A percentile compares a stretch with the other conserved stretches of the same genome.
phyloP scores from a whole-genome alignment of 2,329 filamentous ascomycete species.

The Pseudocercospora pini-densiflorae region DNA sequence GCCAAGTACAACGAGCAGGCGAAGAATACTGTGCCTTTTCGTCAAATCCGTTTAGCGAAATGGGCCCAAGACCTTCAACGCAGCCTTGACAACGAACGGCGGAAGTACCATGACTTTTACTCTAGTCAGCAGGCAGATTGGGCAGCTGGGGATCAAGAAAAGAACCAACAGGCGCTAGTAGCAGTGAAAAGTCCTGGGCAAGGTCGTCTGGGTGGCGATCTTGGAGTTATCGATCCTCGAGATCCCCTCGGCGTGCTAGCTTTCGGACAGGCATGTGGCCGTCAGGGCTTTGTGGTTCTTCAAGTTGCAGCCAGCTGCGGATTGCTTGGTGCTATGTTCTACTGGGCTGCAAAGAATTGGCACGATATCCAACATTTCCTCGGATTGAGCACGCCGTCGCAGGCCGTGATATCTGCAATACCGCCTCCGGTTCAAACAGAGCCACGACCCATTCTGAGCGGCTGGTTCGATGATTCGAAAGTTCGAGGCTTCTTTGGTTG shows the following conservation, averaged over 20 bases:
- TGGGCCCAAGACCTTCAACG: slow-evolving; percentile 84
- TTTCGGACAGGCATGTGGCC: slow-evolving; percentile 62
- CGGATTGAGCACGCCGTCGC: slow-evolving; percentile 22
- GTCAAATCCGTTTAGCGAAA: slow-evolving; percentile 73
- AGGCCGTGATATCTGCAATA: slow-evolving; percentile 19
- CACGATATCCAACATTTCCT: slow-evolving; percentile 36
- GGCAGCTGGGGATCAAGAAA: slow-evolving; percentile 57
- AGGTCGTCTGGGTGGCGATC: slow-evolving; percentile 42
- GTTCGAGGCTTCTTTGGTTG: slow-evolving; percentile 18
- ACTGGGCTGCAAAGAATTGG: slow-evolving; percentile 44
- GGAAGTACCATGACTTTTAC: slow-evolving; percentile 67
- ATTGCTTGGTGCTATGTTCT: slow-evolving; percentile 69
- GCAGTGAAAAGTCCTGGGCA: slow-evolving; percentile 31
- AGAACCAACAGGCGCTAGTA: slow-evolving; percentile 31
- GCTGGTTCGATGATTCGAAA: slow-evolving; percentile 16
- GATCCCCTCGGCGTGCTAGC: slow-evolving; percentile 81
- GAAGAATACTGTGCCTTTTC: slow-evolving; percentile 54
- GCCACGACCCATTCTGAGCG: neutral
- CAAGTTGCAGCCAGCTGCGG: slow-evolving; percentile 77
- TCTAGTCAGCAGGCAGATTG: slow-evolving; percentile 63
- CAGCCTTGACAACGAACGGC: slow-evolving; percentile 74
- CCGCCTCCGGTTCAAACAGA: slow-evolving; percentile 11
- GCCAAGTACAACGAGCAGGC: slow-evolving; percentile 54
- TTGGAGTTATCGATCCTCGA: slow-evolving; percentile 56
- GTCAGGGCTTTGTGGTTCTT: slow-evolving; percentile 68